A percentile compares a stretch with the other conserved stretches of the same genome.
phyloP scores from a whole-genome alignment of 129 eudicot species.

The Glebionis coronaria region DNA sequence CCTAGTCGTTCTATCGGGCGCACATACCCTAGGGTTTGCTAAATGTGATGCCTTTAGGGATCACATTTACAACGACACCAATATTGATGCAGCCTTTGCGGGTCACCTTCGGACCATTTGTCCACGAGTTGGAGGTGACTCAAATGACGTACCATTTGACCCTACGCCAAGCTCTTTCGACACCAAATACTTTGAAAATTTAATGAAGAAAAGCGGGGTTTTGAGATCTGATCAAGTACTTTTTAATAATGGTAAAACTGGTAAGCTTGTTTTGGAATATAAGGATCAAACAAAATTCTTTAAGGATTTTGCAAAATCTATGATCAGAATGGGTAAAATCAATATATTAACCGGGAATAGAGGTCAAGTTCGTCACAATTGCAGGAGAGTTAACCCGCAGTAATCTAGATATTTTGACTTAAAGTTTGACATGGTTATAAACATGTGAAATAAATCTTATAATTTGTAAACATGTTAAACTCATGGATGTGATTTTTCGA shows the following conservation, averaged over 20 bases:
- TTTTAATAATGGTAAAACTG: conserved; percentile 16
- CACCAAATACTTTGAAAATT: neutral
- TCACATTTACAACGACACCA: conserved; percentile 22
- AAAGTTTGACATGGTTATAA: neutral
- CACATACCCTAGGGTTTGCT: conserved; percentile 30
- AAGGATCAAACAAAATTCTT: conserved; percentile 7
- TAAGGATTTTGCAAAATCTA: conserved; percentile 32
- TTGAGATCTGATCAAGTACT: conserved; percentile 19
- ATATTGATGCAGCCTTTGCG: conserved; percentile 27
- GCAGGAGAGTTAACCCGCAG: neutral
- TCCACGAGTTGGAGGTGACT: too few species aligned
- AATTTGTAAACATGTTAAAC: too few species aligned
- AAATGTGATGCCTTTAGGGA: conserved; percentile 21
- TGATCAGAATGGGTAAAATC: conserved; percentile 37
- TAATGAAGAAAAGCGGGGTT: conserved; percentile 27
- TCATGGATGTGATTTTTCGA: too few species aligned
- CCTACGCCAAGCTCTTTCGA: conserved; percentile 27
- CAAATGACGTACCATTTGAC: conserved; percentile 9
- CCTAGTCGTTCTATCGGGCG: conserved; percentile 61
- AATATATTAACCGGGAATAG: conserved; percentile 25
- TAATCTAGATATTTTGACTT: neutral
- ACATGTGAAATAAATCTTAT: neutral
- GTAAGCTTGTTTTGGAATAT: conserved; percentile 21
- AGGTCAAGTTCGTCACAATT: conserved; percentile 22
- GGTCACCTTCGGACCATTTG: neutral